Conservation (phyloP, 2,329 filamentous ascomycete species). For the Aspergillus vadensis region DNA sequence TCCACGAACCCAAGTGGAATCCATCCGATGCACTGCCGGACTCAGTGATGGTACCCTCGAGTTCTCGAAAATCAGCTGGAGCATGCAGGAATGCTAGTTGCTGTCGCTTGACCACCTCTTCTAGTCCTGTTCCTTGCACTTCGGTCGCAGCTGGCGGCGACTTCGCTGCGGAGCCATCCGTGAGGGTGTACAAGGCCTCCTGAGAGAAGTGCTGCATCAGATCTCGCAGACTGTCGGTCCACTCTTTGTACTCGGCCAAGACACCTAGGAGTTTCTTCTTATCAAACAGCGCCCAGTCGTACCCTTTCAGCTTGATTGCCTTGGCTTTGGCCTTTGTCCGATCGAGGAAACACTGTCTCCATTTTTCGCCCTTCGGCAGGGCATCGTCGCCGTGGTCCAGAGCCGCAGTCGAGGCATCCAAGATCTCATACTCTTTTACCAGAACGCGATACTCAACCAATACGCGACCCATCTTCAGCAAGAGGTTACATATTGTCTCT, state of each 20-base stretch:
- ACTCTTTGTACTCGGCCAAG: conserved; percentile 30
- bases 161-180: not conserved
- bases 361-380: conserved; percentile 17
- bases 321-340: conserved; percentile 27
- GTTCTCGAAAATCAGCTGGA: conserved; percentile 22
- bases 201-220: conserved; percentile 35
- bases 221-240: conserved; percentile 29
- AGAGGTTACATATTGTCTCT: conserved; percentile 1
- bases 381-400: not conserved
- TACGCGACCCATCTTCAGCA: not conserved
- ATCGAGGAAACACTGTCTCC: conserved; percentile 25
- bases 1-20: conserved; percentile 27
- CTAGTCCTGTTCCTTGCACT: conserved; percentile 28
- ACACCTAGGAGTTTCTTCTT: conserved; percentile 29
- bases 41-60: conserved; percentile 25
- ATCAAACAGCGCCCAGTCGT: conserved; percentile 37
- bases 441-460: not conserved
- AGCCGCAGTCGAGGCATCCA: not conserved
- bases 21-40: conserved; percentile 22
- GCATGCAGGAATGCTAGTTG: conserved; percentile 23
- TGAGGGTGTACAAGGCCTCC: conserved; percentile 22
- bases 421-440: not conserved
- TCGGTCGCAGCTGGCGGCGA: conserved; percentile 5
- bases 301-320: conserved; percentile 28
- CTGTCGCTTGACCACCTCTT: conserved; percentile 28